Evolutionary conservation across 2,329 filamentous ascomycete species (phyloP).

Genomic region (Albifimbria verrucaria): DNA sequence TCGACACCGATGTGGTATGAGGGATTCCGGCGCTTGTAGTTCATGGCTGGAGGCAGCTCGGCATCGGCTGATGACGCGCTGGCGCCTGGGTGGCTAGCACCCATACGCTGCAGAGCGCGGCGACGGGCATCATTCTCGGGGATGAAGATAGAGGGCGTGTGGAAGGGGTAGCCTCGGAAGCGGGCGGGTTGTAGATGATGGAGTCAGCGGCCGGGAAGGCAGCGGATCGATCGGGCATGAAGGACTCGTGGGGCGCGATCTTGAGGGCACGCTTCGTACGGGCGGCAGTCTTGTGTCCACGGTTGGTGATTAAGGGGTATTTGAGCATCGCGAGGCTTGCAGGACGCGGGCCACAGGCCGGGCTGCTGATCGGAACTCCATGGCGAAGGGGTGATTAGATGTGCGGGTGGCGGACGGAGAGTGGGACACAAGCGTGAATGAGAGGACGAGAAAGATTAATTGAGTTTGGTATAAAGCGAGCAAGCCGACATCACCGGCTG

Average conservation of each 20-base stretch:
- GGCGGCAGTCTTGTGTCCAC: constrained; percentile 48
- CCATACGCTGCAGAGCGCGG: constrained; percentile 42
- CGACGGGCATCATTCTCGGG: constrained; percentile 54
- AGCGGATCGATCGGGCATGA: constrained; percentile 39
- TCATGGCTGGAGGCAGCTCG: constrained; percentile 30
- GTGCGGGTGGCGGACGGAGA: constrained; percentile 6
- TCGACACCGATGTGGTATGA: constrained; percentile 50
- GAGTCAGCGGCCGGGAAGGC: constrained; percentile 28
- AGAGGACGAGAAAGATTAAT: neutral
- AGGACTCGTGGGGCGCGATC: constrained; percentile 58
- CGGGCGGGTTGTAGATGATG: constrained; percentile 57
- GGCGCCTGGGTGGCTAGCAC: constrained; percentile 28
- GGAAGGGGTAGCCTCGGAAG: constrained; percentile 53
- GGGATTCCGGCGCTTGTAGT: constrained; percentile 31
- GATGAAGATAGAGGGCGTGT: constrained; percentile 66
- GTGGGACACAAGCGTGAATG: neutral
- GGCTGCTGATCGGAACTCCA: constrained; percentile 32
- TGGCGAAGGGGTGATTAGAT: constrained; percentile 14
- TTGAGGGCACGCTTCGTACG: constrained; percentile 57
- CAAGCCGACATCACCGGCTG: constrained; percentile 12
- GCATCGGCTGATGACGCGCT: constrained; percentile 13
- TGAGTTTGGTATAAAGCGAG: neutral
- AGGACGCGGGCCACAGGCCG: constrained; percentile 33
- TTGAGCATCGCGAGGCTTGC: constrained; percentile 20
- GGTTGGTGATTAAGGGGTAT: constrained; percentile 24